phyloP scores from a whole-genome alignment of 106 monocot species.

The Acorus calamus region DNA sequence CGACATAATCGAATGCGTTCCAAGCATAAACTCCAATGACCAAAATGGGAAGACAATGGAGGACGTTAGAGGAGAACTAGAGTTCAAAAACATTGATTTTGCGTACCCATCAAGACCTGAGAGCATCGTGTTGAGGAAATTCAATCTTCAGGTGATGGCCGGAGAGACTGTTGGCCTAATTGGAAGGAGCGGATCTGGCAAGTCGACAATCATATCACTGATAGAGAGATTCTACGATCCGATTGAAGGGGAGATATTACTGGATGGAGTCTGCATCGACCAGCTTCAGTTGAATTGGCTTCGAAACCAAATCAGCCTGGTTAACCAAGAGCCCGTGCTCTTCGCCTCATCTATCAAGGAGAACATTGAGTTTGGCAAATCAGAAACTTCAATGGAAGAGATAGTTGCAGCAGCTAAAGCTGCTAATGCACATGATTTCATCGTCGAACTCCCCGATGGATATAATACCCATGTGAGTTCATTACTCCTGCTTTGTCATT shows the following conservation, averaged over 20 bases:
- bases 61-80: slow-evolving; percentile 14
- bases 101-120: slow-evolving; percentile 35
- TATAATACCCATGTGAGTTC: slow-evolving; percentile 18
- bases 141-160: slow-evolving; percentile 19
- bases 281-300: no score
- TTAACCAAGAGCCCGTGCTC: no score
- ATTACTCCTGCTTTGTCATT: not conserved
- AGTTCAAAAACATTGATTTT: slow-evolving; percentile 22
- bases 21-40: slow-evolving; percentile 2
- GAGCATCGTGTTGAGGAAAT: slow-evolving; percentile 2
- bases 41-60: slow-evolving; percentile 3
- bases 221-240: slow-evolving; percentile 36
- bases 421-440: slow-evolving; percentile 27
- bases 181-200: slow-evolving; percentile 36
- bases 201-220: slow-evolving; percentile 30
- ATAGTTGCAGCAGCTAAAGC: slow-evolving; percentile 20
- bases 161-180: slow-evolving; percentile 25
- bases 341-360: slow-evolving; percentile 14
- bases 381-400: slow-evolving; percentile 17
- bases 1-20: slow-evolving; percentile 12
- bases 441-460: slow-evolving; percentile 17
- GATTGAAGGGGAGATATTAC: slow-evolving; percentile 12
- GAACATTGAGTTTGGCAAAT: slow-evolving; percentile 40
- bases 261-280: slow-evolving; percentile 13
- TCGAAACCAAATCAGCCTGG: no score